phyloP scores from a whole-genome alignment of 805 yeast genomes.

The Pichia nakasei region DNA sequence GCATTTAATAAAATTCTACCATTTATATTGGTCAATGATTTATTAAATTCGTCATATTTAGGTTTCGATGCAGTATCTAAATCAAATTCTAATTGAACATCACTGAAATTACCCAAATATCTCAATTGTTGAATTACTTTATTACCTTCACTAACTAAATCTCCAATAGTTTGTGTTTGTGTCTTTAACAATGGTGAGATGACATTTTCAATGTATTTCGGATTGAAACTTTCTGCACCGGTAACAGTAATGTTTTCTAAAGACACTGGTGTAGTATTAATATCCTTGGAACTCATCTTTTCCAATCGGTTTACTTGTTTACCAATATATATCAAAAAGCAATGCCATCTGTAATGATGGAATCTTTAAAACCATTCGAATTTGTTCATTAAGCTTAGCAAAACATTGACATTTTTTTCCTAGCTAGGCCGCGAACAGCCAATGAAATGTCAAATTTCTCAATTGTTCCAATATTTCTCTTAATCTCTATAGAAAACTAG shows the following conservation, averaged over 20 bases:
- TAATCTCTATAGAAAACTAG: neutral
- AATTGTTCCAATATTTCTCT: no score
- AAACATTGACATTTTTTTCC: no score
- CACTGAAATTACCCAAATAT: conserved; percentile 23
- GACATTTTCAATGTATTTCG: conserved; percentile 36
- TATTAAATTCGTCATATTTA: conserved; percentile 1
- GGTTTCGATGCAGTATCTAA: conserved; percentile 7
- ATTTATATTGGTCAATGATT: conserved; percentile 4
- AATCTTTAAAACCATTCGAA: no score
- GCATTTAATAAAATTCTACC: conserved; percentile 6
- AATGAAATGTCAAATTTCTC: no score
- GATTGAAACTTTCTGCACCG: conserved; percentile 28
- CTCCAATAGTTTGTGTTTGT: conserved; percentile 32
- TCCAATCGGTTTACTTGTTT: no score
- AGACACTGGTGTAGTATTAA: conserved; percentile 17
- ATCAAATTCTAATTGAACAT: conserved; percentile 17
- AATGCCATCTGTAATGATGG: no score
- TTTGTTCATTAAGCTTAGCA: no score
- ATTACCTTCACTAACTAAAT: conserved; percentile 26
- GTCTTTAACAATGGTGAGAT: conserved; percentile 34
- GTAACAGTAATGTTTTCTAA: conserved; percentile 23
- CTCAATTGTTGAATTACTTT: conserved; percentile 15
- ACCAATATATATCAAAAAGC: no score
- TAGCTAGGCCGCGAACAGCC: neutral
- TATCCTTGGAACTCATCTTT: conserved; percentile 1